Evolutionary conservation across 768 basidiomycete genomes (phyloP), one percentile per base, ranked within the genome.

Genomic region (Leccinellum rugosiceps): DNA sequence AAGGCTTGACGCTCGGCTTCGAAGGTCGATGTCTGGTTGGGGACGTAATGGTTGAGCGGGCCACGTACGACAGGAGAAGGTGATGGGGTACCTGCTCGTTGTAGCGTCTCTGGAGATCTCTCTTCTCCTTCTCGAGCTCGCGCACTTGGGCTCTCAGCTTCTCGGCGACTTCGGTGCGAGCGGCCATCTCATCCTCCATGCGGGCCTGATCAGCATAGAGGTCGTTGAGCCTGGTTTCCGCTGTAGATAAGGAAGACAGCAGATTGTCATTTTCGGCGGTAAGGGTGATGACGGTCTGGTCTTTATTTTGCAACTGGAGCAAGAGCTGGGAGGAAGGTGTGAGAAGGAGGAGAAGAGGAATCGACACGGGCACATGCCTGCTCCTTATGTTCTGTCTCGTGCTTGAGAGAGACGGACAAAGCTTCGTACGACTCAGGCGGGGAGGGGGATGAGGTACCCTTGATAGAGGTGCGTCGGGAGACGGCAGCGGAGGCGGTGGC

Each of bases 1-100:
- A 94, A 90, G 15, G 92, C 82, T 70, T 94, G 92, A 32, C 94
- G 87, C 73, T 96, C 94, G 8, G 91, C 89, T 67, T 96, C 94
- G 68, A 94, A 95, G 3, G 89, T 88, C 17, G 83, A 77, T n/a
- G 86, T 87, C 92, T 95, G 67, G 32, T 45, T 11, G 54, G 23
- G n/a, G 28, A 56, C 32, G 52, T 57, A 26, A 56, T 64, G 50
- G 41, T n/a, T 50, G 32, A 53, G 35, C 54, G 51, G 45, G 46
- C 56, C 57, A 57, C 61, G 56, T 61, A 60, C 56, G 61, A 60
- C 57, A 50, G 52, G 47, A 15, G 48, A 56, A 47, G 54, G 57
- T 51, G 53, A 50, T 46, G 55, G 50, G 44, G 30, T 53, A 90
- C 92, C 83, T 96, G 92, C 68, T 94, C 93, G 53, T 91, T 90